These are phyloP conservation scores for Diaporthe amygdali DNA, from an alignment of 2,329 filamentous ascomycete species.

Conservation along the genomic window DNA sequence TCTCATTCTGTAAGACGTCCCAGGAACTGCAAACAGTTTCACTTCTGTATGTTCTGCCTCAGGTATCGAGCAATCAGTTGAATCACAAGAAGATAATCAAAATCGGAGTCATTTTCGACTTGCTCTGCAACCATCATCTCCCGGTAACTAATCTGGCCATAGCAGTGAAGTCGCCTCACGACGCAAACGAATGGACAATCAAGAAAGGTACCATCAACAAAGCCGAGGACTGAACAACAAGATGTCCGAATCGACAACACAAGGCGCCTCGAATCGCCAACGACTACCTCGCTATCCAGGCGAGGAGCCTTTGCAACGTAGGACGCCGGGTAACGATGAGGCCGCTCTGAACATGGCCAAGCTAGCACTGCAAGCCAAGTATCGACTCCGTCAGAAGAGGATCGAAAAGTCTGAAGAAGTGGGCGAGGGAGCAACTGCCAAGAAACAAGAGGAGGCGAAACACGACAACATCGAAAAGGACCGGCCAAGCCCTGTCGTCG, in stretches of 20 bases:
- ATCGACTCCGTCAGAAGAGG: neutral
- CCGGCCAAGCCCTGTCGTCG: neutral
- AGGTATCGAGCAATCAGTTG: too few species aligned
- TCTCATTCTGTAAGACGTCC: too few species aligned
- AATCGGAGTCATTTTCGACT: too few species aligned
- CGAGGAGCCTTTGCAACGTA: neutral
- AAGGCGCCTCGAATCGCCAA: neutral
- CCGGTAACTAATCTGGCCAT: neutral
- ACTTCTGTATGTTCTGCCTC: too few species aligned
- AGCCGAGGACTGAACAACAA: neutral
- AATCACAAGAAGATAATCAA: too few species aligned
- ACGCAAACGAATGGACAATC: neutral
- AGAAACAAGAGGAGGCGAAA: neutral
- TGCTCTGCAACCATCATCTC: too few species aligned
- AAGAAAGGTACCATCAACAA: fast-evolving
- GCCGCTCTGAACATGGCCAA: neutral
- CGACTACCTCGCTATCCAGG: neutral
- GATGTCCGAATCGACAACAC: neutral
- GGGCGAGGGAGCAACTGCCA: too few species aligned
- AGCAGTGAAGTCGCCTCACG: neutral
- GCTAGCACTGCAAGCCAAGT: neutral
- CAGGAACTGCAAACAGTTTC: too few species aligned
- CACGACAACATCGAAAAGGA: neutral
- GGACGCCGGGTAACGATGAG: neutral
- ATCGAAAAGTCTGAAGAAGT: neutral